Percentiles rank a stretch among this genome's conserved stretches.
These are phyloP conservation scores for Talaromyces sp. DNA, from an alignment of 2,329 filamentous ascomycete species.

Conservation along the genomic window DNA sequence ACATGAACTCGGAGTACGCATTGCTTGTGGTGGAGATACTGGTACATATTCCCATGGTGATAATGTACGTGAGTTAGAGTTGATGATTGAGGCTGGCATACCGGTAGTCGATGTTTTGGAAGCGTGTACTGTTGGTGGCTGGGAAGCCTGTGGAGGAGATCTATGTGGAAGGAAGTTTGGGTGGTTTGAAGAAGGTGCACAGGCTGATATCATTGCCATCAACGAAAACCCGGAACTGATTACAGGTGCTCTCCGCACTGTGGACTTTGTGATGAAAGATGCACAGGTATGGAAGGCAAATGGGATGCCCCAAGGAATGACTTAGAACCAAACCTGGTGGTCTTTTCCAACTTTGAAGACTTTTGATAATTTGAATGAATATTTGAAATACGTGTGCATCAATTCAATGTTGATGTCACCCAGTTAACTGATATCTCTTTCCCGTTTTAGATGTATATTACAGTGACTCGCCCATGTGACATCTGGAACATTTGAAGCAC, in stretches of 20 bases:
- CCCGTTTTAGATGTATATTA: no score
- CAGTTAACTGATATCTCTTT: no score
- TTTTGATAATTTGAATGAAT: no score
- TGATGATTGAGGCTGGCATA: slow-evolving; percentile 49
- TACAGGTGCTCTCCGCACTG: background rate
- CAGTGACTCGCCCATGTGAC: no score
- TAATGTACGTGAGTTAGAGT: slow-evolving; percentile 49
- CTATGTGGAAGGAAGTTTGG: slow-evolving; percentile 50
- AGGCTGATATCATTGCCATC: slow-evolving; percentile 50
- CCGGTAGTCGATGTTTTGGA: slow-evolving; percentile 47
- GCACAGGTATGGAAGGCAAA: background rate
- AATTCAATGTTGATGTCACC: no score
- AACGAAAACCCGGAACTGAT: slow-evolving; percentile 33
- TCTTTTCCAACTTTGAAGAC: no score
- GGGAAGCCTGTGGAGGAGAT: slow-evolving; percentile 52
- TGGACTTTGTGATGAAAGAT: slow-evolving; percentile 1
- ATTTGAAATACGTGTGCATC: no score
- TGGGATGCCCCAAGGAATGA: background rate
- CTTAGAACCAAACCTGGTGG: no score
- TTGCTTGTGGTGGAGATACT: slow-evolving; percentile 52
- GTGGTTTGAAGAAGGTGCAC: slow-evolving; percentile 44
- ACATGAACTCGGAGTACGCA: slow-evolving; percentile 37
- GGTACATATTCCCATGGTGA: slow-evolving; percentile 51
- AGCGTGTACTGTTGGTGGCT: slow-evolving; percentile 48
- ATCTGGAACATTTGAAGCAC: no score